Evolutionary conservation across 257 asterid genomes (phyloP).

Genomic region (Jacaranda copaia): DNA sequence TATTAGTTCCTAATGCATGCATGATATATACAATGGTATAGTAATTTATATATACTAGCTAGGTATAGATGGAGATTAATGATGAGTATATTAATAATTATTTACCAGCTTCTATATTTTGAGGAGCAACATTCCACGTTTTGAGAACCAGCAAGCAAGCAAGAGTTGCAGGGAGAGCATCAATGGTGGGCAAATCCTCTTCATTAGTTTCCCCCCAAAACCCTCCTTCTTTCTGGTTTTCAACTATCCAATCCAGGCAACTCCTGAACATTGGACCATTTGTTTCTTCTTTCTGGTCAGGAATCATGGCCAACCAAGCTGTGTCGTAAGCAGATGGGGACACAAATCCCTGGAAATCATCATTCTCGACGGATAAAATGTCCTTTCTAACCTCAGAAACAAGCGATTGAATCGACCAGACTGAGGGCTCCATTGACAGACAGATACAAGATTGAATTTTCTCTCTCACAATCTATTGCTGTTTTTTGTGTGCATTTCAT

Average conservation of each 20-base stretch:
- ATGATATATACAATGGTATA: too few relatives aligned
- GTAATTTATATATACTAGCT: too few relatives aligned
- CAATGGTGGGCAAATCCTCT: constrained; percentile 50
- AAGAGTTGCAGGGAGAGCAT: constrained; percentile 60
- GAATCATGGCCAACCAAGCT: constrained; percentile 74
- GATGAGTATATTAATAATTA: too few relatives aligned
- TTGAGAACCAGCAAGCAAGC: constrained; percentile 61
- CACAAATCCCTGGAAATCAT: constrained; percentile 27
- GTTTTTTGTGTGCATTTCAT: too few relatives aligned
- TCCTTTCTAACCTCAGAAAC: constrained; percentile 50
- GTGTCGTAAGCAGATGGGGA: constrained; percentile 62
- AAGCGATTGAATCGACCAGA: constrained; percentile 41
- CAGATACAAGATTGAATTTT: too few relatives aligned
- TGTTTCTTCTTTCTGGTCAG: constrained; percentile 3
- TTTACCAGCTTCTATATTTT: constrained; percentile 46
- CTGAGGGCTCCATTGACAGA: constrained; percentile 45
- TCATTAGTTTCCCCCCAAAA: constrained; percentile 57
- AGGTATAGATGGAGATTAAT: background rate
- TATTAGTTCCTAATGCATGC: too few relatives aligned
- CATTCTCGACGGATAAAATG: constrained; percentile 22
- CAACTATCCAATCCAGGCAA: constrained; percentile 56
- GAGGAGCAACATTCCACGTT: constrained; percentile 51
- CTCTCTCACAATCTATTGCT: background rate
- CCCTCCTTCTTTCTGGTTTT: constrained; percentile 57
- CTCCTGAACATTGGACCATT: constrained; percentile 51